These are phyloP conservation scores for Fusarium bulbicola DNA, from an alignment of 2,329 filamentous ascomycete species.

Conservation along the genomic window DNA sequence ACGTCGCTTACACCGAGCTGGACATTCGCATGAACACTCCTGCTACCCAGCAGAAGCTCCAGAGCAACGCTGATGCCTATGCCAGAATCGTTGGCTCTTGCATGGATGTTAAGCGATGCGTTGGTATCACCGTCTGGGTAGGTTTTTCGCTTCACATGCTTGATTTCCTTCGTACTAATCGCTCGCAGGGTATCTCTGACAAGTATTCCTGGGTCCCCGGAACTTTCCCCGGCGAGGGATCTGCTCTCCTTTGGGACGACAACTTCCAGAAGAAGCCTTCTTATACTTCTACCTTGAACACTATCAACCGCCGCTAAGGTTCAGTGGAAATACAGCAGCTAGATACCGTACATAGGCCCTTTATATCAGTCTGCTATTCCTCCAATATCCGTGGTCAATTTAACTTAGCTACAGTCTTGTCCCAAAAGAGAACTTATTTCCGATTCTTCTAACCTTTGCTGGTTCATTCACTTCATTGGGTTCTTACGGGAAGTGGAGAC, in stretches of 20 bases:
- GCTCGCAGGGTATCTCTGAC: conserved; percentile 1
- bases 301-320: not conserved
- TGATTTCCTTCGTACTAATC: not conserved
- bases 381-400: not conserved
- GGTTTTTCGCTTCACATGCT: not conserved
- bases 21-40: conserved; percentile 16
- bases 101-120: conserved; percentile 19
- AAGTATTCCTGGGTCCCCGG: conserved; percentile 15
- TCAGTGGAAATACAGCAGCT: not conserved
- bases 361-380: not conserved
- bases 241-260: conserved; percentile 12
- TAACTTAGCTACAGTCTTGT: not conserved
- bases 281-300: conserved; percentile 12
- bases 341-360: not conserved
- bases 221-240: conserved; percentile 5
- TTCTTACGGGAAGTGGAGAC: not conserved
- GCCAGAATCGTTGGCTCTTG: conserved; percentile 12
- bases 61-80: conserved; percentile 5
- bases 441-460: not conserved
- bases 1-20: conserved; percentile 10
- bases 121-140: conserved; percentile 19
- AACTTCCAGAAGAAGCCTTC: conserved; percentile 20
- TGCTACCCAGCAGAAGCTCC: conserved; percentile 5
- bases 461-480: not conserved
- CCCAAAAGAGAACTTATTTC: not conserved